Base-by-base conservation (phyloP, 768 basidiomycete genomes). In the Russula foetens region DNA sequence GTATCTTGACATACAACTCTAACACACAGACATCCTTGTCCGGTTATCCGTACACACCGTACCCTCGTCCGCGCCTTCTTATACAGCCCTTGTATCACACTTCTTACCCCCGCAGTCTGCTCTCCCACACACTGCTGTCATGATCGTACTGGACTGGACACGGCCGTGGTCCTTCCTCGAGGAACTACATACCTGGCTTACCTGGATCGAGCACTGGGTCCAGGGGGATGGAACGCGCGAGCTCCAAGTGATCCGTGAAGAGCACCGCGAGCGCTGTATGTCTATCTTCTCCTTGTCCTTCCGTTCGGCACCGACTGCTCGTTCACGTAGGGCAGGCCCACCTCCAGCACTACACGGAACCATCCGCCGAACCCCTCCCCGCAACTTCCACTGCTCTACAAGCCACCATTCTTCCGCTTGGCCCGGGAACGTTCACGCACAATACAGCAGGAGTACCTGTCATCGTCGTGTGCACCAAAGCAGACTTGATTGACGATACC, bases 111-210 rank as follows among this genome's bases (percentile, higher is more conserved):
- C 92, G 1, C 78, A 83, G 58, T 75, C 80, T 29, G 75, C 82
- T 7, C 72, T 92, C 14, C 80, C 81, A 3, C 85, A 91, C 63
- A 87, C 88, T 0, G 76, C 91, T 31, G 83, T 93, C 47, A 75
- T 97, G 68, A 88, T 98, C 66, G 84, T 86, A 0, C 75, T 99
- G 11, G 96, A 99, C 71, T 99, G 97, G 96, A 96, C 93, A 66
- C 82, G 82, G 65, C 96, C 96, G 1, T 95, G 92, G 84, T 82
- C 85, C 1, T 98, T 98, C 71, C 75, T 97, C 2, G 83, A 88
- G 15, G 88, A 98, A 68, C 74, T 99, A 11, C 77, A 89, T 62
- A 80, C 75, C 48, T 98, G 96, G 96, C 74, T 98, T 49, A 73
- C 71, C 48, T 94, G 93, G 90, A 78, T 97, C 7, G 91, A 96